Percentiles rank a stretch among this genome's conserved stretches.
Conservation (phyloP, 225 moss, liverwort and hornwort species). For the Lunularia cruciata region DNA sequence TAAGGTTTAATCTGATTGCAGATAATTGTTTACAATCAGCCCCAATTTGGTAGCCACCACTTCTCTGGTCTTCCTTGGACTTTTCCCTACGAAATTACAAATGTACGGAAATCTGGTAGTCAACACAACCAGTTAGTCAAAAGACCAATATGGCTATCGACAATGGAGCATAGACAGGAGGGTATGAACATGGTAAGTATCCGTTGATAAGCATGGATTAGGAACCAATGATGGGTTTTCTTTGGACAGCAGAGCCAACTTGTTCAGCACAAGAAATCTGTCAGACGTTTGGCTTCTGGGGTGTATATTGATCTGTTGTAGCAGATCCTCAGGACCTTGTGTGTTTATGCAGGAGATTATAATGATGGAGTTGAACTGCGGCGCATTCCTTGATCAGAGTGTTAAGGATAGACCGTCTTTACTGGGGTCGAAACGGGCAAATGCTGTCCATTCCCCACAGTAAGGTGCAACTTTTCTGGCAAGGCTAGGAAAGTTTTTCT, state of each 20-base stretch:
- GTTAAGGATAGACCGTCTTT: slow-evolving; percentile 28
- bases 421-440: too few species aligned
- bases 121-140: slow-evolving; percentile 31
- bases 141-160: slow-evolving; percentile 67
- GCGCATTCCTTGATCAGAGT: slow-evolving; percentile 53
- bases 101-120: slow-evolving; percentile 30
- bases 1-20: slow-evolving; percentile 42
- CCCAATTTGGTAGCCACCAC: slow-evolving; percentile 77
- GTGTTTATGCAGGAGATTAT: slow-evolving; percentile 60
- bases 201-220: not conserved
- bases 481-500: not conserved
- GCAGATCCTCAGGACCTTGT: not conserved
- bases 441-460: not conserved
- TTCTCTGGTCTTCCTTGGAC: slow-evolving; percentile 76
- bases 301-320: not conserved
- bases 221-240: too few species aligned
- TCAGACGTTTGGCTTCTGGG: not conserved
- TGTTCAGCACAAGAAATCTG: not conserved
- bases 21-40: slow-evolving; percentile 78
- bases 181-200: slow-evolving; percentile 62
- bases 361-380: slow-evolving; percentile 78
- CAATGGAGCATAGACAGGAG: slow-evolving; percentile 42
- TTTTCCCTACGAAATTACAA: slow-evolving; percentile 29
- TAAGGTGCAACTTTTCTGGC: not conserved
- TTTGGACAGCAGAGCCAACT: too few species aligned